Evolutionary conservation across 768 basidiomycete genomes (phyloP).

Genomic region (Russula emetica): DNA sequence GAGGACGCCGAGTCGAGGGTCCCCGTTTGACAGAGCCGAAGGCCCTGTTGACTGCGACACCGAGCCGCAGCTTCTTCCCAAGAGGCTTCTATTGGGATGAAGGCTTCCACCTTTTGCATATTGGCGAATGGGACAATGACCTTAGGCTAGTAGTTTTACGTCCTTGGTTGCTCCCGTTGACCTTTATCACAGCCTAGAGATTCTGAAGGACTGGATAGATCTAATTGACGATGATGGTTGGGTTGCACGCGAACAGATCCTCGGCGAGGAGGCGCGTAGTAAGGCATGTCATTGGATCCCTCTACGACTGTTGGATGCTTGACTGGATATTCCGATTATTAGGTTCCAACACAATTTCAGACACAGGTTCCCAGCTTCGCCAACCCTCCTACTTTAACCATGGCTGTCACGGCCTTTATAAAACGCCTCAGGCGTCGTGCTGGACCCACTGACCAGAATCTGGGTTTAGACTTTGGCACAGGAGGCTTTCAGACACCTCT

Average conservation of each 20-base stretch:
- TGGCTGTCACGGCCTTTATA: slow-evolving; percentile 91
- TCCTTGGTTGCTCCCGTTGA: neutral
- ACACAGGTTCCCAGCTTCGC: slow-evolving; percentile 92
- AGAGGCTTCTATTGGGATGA: slow-evolving; percentile 99
- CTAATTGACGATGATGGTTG: slow-evolving; percentile 93
- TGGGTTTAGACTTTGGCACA: slow-evolving; percentile 61
- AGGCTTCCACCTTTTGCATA: slow-evolving; percentile 90
- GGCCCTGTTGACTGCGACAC: slow-evolving; percentile 84
- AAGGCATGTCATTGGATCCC: slow-evolving; percentile 46
- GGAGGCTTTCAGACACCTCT: slow-evolving; percentile 53
- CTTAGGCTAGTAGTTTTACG: slow-evolving; percentile 47
- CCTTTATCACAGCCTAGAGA: slow-evolving; percentile 59
- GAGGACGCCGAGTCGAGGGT: slow-evolving; percentile 44
- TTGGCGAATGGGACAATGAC: slow-evolving; percentile 91
- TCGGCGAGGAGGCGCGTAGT: slow-evolving; percentile 94
- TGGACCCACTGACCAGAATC: slow-evolving; percentile 54
- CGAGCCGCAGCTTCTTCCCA: slow-evolving; percentile 95
- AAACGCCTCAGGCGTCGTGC: slow-evolving; percentile 52
- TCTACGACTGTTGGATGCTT: neutral
- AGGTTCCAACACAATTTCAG: slow-evolving; percentile 88
- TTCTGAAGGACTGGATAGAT: slow-evolving; percentile 83
- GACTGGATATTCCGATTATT: slow-evolving; percentile 13
- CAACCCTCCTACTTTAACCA: slow-evolving; percentile 91
- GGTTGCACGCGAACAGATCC: slow-evolving; percentile 94
- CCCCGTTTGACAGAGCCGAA: slow-evolving; percentile 68